A percentile compares a stretch with the other conserved stretches of the same genome.
These are phyloP conservation scores for Carex littledalei DNA, from an alignment of 176 grass and related monocot genomes.

Conservation along the genomic window DNA sequence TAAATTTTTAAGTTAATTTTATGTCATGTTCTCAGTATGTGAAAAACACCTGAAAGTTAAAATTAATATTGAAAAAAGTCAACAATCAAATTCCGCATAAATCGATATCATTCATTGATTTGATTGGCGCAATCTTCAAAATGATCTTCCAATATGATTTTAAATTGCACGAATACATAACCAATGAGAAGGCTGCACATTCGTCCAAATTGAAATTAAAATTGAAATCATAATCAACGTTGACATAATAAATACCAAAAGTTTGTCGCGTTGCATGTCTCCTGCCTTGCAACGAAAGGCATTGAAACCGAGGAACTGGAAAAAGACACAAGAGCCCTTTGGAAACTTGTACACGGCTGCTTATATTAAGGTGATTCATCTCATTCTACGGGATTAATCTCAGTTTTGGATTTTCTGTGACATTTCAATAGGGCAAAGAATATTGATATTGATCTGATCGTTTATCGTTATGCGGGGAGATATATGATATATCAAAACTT, in stretches of 20 bases:
- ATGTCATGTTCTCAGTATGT: no score
- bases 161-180: no score
- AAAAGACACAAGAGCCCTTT: slow-evolving; percentile 20
- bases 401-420: background rate
- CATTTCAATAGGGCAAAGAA: background rate
- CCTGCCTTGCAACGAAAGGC: background rate
- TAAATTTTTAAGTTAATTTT: no score
- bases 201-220: background rate
- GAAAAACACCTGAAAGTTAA: background rate
- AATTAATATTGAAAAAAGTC: background rate
- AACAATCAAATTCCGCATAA: background rate
- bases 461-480: no score
- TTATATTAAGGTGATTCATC: background rate
- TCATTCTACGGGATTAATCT: background rate
- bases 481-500: no score
- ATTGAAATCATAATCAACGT: background rate
- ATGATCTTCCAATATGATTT: no score
- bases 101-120: background rate
- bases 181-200: background rate
- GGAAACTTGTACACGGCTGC: background rate
- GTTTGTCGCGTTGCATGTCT: slow-evolving; percentile 2
- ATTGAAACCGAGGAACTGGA: background rate
- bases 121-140: no score
- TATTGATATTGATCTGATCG: background rate
- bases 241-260: background rate